Evolutionary conservation across 1,284 basidiomycete species (phyloP), one percentile per base, ranked within the genome.

Genomic region (Wallemia ichthyophaga): DNA sequence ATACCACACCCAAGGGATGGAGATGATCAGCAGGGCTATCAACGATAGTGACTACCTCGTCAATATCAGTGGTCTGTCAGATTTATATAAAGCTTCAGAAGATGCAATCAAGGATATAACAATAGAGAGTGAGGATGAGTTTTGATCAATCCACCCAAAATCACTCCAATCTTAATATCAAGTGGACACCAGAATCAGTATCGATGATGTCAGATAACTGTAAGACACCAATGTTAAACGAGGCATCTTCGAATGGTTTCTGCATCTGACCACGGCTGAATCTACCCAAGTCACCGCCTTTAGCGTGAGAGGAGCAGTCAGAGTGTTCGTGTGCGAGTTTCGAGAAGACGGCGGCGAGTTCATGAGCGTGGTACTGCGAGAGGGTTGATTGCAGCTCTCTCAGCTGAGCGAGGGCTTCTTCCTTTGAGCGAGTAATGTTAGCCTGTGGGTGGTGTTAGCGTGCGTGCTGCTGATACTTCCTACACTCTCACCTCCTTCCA

Each of bases 211-310:
- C 82, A 70, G 85, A 89, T 64, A 96, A 80, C 70, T 86, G 72
- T 17, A 83, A 86, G n/a, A 85, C 77, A 60, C 81, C 69, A 61
- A 96, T 76, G 1, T 71, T 78, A 70, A 80, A 95, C 9, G 89
- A 78, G 2, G 85, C 85, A 25, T 94, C 86, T 73, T 96, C 91
- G 67, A 99, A 99, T 24, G 87, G 81, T 71, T 87, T 89, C 72
- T 99, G 94, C 94, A 99, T 99, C 74, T 86, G 82, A 1, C 84
- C 85, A 17, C 72, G 77, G 1, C 76, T 77, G 67, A 99, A 99
- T 73, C 74, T 76, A 2, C 94, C 86, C 2, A 95, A 76, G 69
- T 95, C 88, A 1, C 89, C 89, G 1, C 75, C 76, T 63, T 82
- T 75, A 27, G 74, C 69, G 66, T 88, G 82, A 58, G 84, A 88